Evolutionary conservation across 345 rosid genomes (phyloP).

Genomic region (Hypericum perforatum): DNA sequence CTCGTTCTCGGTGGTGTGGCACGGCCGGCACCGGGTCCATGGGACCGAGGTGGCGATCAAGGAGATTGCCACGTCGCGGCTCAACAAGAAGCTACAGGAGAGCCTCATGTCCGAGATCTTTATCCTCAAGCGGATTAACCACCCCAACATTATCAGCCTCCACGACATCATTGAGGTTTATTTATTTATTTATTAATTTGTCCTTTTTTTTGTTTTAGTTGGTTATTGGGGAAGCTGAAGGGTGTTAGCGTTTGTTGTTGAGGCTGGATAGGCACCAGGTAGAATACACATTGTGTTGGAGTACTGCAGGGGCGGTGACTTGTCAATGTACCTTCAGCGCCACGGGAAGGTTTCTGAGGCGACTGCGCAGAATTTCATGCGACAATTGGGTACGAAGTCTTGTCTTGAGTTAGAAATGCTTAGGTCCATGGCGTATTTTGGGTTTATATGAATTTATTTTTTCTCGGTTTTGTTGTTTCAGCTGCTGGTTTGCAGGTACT

Average conservation of each 20-base stretch:
- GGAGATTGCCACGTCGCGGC: conserved; percentile 61
- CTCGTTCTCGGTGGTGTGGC: conserved; percentile 96
- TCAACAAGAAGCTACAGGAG: conserved; percentile 76
- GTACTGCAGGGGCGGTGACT: conserved; percentile 88
- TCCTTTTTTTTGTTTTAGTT: neutral
- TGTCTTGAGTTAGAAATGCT: neutral
- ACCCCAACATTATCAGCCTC: conserved; percentile 80
- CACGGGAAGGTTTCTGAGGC: conserved; percentile 69
- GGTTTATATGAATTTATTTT: conserved; percentile 3
- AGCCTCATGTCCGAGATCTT: conserved; percentile 88
- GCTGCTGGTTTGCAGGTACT: conserved; percentile 81
- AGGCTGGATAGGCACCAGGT: conserved; percentile 53
- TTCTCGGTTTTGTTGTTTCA: conserved; percentile 21
- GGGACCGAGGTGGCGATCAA: conserved; percentile 94
- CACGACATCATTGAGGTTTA: conserved; percentile 84
- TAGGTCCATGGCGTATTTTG: conserved; percentile 13
- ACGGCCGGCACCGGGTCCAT: conserved; percentile 75
- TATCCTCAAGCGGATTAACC: conserved; percentile 58
- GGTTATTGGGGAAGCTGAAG: neutral
- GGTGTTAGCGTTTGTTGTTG: neutral
- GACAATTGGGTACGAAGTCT: conserved; percentile 56
- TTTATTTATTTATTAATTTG: neutral
- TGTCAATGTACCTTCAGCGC: conserved; percentile 68
- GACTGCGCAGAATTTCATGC: conserved; percentile 85
- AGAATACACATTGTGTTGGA: conserved; percentile 83